Conservation (phyloP, 176 grass and related monocot species). For the Oryza coarctata region DNA sequence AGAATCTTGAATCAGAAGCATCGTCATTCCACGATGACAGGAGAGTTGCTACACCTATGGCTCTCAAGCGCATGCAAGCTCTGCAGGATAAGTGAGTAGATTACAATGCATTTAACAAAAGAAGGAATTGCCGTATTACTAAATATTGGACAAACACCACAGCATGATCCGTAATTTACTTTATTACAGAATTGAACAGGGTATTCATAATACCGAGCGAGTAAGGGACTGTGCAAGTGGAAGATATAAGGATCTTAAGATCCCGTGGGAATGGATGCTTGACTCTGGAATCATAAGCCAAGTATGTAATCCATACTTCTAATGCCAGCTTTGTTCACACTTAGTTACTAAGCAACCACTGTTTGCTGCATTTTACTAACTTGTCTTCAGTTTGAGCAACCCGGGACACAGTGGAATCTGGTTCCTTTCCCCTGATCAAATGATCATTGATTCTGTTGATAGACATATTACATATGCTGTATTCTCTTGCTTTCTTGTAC, state of each 20-base stretch:
- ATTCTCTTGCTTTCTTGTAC: conserved; percentile 40
- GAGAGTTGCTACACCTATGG: conserved; percentile 57
- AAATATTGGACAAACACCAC: neutral
- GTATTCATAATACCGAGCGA: conserved; percentile 77
- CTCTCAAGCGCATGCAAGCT: conserved; percentile 76
- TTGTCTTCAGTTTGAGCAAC: conserved; percentile 14
- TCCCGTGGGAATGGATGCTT: conserved; percentile 99
- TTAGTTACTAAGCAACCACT: no score
- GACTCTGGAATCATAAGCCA: conserved; percentile 75
- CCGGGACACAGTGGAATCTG: neutral
- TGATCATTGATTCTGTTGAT: neutral
- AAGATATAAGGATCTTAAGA: conserved; percentile 85
- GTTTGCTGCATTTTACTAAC: no score
- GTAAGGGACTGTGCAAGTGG: conserved; percentile 73
- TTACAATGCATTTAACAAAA: conserved; percentile 24
- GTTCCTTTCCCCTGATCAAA: neutral
- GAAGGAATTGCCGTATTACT: neutral
- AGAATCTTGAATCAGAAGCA: conserved; percentile 80
- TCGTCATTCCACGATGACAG: conserved; percentile 73
- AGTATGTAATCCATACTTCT: conserved; percentile 47
- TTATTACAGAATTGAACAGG: conserved; percentile 72
- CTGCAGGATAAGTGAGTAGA: conserved; percentile 93
- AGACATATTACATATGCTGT: conserved; percentile 16
- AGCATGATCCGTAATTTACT: neutral
- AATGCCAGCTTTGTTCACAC: conserved; percentile 8